Evolutionary conservation across 1,284 basidiomycete species (phyloP).

Genomic region (Schizophyllum amplum): DNA sequence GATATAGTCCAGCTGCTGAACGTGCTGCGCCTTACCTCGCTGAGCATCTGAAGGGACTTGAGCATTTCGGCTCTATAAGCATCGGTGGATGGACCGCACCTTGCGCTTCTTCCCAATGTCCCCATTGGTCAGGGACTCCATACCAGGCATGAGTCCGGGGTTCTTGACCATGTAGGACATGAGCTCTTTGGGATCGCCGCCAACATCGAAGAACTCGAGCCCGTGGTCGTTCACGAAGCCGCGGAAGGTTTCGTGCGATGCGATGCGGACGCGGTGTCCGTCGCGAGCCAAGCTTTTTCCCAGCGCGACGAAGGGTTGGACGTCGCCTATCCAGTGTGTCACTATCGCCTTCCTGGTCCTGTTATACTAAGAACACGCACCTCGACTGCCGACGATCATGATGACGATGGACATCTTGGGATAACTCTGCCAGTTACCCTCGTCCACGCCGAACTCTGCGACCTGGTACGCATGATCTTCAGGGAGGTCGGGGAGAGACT

Average conservation of each 20-base stretch:
- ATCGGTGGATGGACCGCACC: too few species aligned
- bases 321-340: conserved; percentile 40
- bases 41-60: neutral
- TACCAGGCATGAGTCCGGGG: conserved; percentile 43
- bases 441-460: conserved; percentile 42
- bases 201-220: conserved; percentile 50
- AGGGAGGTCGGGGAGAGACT: conserved; percentile 41
- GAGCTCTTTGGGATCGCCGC: conserved; percentile 50
- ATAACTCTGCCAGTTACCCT: conserved; percentile 24
- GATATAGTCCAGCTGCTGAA: neutral
- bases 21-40: neutral
- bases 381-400: conserved; percentile 58
- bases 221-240: conserved; percentile 43
- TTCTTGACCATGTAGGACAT: conserved; percentile 59
- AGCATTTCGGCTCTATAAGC: too few species aligned
- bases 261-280: conserved; percentile 59
- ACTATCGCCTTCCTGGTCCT: too few species aligned
- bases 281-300: conserved; percentile 44
- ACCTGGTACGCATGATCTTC: conserved; percentile 36
- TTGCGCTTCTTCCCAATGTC: conserved; percentile 39
- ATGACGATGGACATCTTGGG: conserved; percentile 51
- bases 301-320: conserved; percentile 64
- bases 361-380: too few species aligned
- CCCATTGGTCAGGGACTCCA: conserved; percentile 37
- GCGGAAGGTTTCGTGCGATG: conserved; percentile 57